Evolutionary conservation across 2,329 filamentous ascomycete genomes (phyloP).

Genomic region (Juglanconis oblonga): DNA sequence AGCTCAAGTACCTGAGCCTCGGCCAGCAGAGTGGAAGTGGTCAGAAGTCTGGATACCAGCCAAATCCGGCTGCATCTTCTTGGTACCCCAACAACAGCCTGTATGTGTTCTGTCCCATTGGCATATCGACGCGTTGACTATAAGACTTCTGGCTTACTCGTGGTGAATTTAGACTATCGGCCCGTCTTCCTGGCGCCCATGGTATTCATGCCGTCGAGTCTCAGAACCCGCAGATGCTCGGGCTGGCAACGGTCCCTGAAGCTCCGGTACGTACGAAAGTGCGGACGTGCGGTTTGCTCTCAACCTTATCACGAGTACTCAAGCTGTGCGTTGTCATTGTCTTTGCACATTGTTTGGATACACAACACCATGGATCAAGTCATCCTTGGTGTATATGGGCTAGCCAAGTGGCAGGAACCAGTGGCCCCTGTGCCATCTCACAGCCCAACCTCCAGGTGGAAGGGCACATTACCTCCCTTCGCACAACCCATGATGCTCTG

Average conservation of each 20-base stretch:
- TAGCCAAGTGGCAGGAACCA: neutral
- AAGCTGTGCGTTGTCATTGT: neutral
- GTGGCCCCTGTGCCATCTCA: neutral
- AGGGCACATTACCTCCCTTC: neutral
- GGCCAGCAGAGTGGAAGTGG: too few species aligned
- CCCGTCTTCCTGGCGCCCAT: too few species aligned
- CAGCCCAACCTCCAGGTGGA: too few species aligned
- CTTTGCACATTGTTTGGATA: neutral
- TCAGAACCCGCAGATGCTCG: too few species aligned
- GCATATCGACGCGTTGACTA: too few species aligned
- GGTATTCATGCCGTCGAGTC: neutral
- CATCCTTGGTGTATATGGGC: neutral
- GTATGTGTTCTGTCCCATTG: too few species aligned
- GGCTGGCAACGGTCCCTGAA: neutral
- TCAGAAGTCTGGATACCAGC: too few species aligned
- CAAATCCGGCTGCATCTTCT: too few species aligned
- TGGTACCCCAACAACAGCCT: too few species aligned
- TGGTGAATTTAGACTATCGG: too few species aligned
- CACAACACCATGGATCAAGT: neutral
- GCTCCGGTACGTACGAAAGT: neutral
- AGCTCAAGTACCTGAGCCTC: neutral
- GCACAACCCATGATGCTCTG: neutral
- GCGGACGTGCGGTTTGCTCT: neutral
- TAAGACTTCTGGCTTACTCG: too few species aligned
- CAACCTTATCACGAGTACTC: neutral